These are phyloP conservation scores for Nitzschia putrida DNA, from an alignment of 108 stramenopile genomes.

Conservation along the genomic window DNA sequence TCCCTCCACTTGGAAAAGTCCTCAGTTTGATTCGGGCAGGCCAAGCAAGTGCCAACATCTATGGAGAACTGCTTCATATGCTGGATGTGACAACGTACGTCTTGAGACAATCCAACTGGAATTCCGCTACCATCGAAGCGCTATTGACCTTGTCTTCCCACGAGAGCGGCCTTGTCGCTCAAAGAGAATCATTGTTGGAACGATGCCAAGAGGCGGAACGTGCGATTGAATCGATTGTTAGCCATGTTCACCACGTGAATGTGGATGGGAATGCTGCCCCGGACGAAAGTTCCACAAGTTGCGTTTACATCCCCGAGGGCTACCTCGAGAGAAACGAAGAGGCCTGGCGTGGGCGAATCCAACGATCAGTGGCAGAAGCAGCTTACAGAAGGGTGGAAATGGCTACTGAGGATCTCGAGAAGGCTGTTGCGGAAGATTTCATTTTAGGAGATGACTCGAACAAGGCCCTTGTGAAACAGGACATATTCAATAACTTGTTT, in stretches of 20 bases:
- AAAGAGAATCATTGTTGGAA: conserved; percentile 36
- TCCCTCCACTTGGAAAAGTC: conserved; percentile 72
- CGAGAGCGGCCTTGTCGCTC: conserved; percentile 65
- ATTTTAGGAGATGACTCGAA: conserved; percentile 43
- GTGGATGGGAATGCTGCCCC: conserved; percentile 1
- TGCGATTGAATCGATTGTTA: conserved; percentile 63
- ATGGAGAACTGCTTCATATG: conserved; percentile 63
- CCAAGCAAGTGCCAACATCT: conserved; percentile 77
- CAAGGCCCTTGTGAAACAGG: conserved; percentile 54
- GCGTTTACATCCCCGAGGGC: conserved; percentile 41
- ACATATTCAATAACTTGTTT: conserved; percentile 87
- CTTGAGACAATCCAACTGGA: conserved; percentile 20
- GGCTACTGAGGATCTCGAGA: conserved; percentile 45
- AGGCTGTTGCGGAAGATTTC: conserved; percentile 68
- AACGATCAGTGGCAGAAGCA: conserved; percentile 39
- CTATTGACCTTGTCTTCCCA: conserved; percentile 58
- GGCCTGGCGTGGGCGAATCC: conserved; percentile 73
- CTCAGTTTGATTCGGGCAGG: conserved; percentile 74
- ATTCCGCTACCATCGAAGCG: conserved; percentile 11
- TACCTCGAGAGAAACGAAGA: conserved; percentile 81
- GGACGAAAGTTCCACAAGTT: conserved; percentile 11
- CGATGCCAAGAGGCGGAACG: conserved; percentile 49
- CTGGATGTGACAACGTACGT: conserved; percentile 52
- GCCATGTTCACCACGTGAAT: conserved; percentile 42
- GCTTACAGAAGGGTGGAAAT: conserved; percentile 50